Base-by-base conservation (phyloP, 2,329 filamentous ascomycete genomes). In the Beauveria sp. region DNA sequence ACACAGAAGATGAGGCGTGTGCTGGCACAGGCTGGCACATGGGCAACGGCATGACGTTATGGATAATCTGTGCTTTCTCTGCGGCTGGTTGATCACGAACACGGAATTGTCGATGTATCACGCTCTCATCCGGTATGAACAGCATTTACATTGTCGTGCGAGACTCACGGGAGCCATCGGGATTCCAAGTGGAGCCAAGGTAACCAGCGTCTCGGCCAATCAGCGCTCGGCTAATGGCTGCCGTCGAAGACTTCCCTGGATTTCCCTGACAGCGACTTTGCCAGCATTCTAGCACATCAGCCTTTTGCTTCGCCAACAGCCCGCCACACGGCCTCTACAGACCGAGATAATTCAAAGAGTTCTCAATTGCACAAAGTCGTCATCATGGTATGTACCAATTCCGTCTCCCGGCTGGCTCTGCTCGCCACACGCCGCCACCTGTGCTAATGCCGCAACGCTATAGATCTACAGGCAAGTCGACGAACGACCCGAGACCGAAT, bases 391-490 rank as follows among this genome's bases (percentile, higher is more conserved):
- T 76, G 80, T 59, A 50, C 48, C 63, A 20, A 48, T 48, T 53
- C 46, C 59, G 47, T 22, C 40, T 43, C 22, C n/a, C 57, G 51
- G 30, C 48, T 40, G 46, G 34, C 43, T 14, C 14, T 54, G 10
- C 12, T 50, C 61, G 59, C 53, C 24, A 30, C 56, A 6, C 16
- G 16, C 28, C 22, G 28, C 18, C 22, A 22, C 37, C 61, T 46
- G 47, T 64, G 69, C 72, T 74, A 70, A 73, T 72, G 67, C 70
- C 70, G 67, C 67, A 70, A 65, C 64, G 61, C 54, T 34, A 43
- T 69, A 79, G 75, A 69, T 91, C 73, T 85, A 85, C 81, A 83
- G 84, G 83, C 80, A 81, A 77, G 80, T 79, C 66, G 59, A 67
- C 54, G 30, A 47, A 41, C 22, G 48, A 54, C 47, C 52, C 20